Conservation (phyloP, 2,329 filamentous ascomycete species). For the Cladophialophora exuberans region DNA sequence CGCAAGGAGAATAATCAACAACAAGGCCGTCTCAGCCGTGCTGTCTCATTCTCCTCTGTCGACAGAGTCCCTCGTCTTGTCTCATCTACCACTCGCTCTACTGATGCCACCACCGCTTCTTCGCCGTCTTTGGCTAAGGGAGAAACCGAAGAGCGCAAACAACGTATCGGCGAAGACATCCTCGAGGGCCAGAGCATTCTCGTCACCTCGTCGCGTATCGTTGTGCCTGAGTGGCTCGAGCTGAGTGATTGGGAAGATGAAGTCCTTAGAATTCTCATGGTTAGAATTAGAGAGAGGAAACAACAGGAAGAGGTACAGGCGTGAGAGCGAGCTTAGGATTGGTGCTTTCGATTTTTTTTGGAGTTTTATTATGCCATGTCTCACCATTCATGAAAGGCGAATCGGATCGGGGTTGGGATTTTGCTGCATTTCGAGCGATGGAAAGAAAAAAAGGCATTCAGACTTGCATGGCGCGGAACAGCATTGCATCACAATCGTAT, state of each 20-base stretch:
- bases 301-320: not conserved
- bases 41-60: slow-evolving; percentile 10
- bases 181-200: slow-evolving; percentile 19
- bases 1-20: not conserved
- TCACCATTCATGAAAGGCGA: no score
- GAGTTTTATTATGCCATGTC: no score
- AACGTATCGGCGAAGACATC: not conserved
- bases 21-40: not conserved
- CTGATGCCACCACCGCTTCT: not conserved
- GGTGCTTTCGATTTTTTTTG: no score
- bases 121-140: no score
- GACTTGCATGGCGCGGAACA: no score
- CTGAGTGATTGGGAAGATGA: slow-evolving; percentile 28
- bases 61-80: slow-evolving; percentile 6
- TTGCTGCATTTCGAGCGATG: no score
- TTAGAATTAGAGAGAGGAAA: slow-evolving; percentile 19
- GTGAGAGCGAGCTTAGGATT: no score
- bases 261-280: slow-evolving; percentile 28
- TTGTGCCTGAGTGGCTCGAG: slow-evolving; percentile 29
- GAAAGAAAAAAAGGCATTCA: no score
- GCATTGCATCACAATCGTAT: no score
- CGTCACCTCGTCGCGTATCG: slow-evolving; percentile 19
- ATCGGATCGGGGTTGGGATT: no score
- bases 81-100: not conserved
- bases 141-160: not conserved